phyloP scores from a whole-genome alignment of 148 eudicot species.

The Persicaria tinctoria region DNA sequence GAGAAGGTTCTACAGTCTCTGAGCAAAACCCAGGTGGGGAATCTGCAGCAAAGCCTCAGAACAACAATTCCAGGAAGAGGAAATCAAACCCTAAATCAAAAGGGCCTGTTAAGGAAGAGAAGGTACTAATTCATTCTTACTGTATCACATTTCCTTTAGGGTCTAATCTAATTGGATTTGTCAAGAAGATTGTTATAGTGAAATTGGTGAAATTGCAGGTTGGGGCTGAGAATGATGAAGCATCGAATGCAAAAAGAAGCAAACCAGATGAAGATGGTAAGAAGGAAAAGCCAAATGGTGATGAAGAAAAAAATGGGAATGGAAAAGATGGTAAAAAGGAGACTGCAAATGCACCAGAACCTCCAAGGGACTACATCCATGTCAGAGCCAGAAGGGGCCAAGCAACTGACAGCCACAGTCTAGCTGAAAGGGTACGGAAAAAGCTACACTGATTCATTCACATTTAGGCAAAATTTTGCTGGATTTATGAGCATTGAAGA shows the following conservation, averaged over 20 bases:
- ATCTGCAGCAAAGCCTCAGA: conserved; percentile 27
- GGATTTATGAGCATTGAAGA: background rate
- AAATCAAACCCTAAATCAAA: conserved; percentile 44
- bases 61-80: conserved; percentile 57
- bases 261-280: conserved; percentile 21
- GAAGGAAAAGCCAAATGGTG: conserved; percentile 16
- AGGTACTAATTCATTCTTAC: conserved; percentile 14
- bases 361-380: conserved; percentile 57
- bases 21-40: conserved; percentile 64
- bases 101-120: conserved; percentile 21
- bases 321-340: conserved; percentile 16
- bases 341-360: conserved; percentile 24
- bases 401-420: conserved; percentile 53
- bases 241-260: conserved; percentile 39
- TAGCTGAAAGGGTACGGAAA: conserved; percentile 57
- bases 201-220: conserved; percentile 19
- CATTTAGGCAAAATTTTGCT: background rate
- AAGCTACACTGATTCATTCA: background rate
- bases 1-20: conserved; percentile 70
- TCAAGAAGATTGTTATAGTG: background rate
- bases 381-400: conserved; percentile 59
- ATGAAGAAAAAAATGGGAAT: conserved; percentile 16
- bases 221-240: conserved; percentile 25
- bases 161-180: background rate
- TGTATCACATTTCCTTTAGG: background rate